Conservation (phyloP, 805 yeast species). For the Cyberlindnera mississippiensis region DNA sequence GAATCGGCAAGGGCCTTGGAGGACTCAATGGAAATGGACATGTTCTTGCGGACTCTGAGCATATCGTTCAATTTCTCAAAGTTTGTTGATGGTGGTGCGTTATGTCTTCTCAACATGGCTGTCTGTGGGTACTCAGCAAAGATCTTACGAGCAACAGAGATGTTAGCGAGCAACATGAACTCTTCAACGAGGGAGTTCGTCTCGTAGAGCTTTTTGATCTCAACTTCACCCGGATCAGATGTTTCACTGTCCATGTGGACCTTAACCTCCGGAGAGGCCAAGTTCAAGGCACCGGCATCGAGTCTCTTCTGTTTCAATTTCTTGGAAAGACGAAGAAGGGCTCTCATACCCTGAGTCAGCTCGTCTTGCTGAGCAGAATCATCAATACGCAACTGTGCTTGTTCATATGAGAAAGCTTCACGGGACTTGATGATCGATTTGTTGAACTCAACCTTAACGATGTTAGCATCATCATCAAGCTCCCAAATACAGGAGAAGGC, state of each 20-base stretch:
- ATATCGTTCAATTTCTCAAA: conserved; percentile 88
- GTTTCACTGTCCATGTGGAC: conserved; percentile 97
- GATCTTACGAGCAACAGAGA: conserved; percentile 90
- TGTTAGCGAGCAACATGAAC: conserved; percentile 96
- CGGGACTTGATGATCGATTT: conserved; percentile 88
- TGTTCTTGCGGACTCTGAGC: conserved; percentile 72
- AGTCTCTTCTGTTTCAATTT: conserved; percentile 79
- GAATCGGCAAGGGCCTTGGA: conserved; percentile 93
- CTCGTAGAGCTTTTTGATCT: conserved; percentile 79
- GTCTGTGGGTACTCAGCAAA: conserved; percentile 94
- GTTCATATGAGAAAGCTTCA: conserved; percentile 92
- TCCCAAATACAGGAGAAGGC: conserved; percentile 98
- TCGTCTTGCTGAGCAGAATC: conserved; percentile 74
- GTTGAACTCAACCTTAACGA: conserved; percentile 71
- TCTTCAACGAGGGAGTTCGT: conserved; percentile 97
- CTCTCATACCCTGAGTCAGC: conserved; percentile 84
- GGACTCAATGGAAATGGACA: conserved; percentile 74
- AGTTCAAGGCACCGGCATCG: conserved; percentile 92
- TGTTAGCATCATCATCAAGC: conserved; percentile 79
- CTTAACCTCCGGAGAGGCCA: conserved; percentile 97
- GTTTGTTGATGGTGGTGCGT: conserved; percentile 93
- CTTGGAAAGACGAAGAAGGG: conserved; percentile 73
- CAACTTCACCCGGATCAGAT: conserved; percentile 94
- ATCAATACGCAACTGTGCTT: conserved; percentile 89
- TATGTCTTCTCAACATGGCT: conserved; percentile 97